A percentile compares a stretch with the other conserved stretches of the same genome.
These are phyloP conservation scores for Lachancea cidri DNA, from an alignment of 805 yeast genomes.

Conservation along the genomic window DNA sequence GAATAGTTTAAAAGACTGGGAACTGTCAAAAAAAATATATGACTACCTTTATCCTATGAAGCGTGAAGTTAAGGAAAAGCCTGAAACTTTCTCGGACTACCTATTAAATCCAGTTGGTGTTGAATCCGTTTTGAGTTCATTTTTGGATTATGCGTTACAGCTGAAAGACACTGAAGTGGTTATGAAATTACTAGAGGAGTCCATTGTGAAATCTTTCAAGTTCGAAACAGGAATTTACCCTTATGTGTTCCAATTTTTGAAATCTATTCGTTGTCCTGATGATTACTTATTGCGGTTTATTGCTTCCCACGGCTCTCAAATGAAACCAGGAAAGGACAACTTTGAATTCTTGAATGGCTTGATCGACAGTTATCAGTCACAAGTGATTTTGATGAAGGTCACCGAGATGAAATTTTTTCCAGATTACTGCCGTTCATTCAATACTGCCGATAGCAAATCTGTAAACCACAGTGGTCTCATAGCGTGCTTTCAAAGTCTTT, in stretches of 20 bases:
- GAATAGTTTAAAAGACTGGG: slow-evolving; percentile 33
- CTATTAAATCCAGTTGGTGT: slow-evolving; percentile 24
- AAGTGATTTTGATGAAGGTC: slow-evolving; percentile 19
- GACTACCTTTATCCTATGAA: slow-evolving; percentile 36
- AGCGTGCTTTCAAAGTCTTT: slow-evolving; percentile 27
- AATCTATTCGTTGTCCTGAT: slow-evolving; percentile 26
- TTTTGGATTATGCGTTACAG: slow-evolving; percentile 28
- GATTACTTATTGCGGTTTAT: slow-evolving; percentile 32
- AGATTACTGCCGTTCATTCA: slow-evolving; percentile 20
- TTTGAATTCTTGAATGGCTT: slow-evolving; percentile 30
- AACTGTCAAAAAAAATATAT: slow-evolving; percentile 32
- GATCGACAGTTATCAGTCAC: slow-evolving; percentile 20
- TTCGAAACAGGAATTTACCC: slow-evolving; percentile 33
- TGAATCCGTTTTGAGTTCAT: slow-evolving; percentile 20
- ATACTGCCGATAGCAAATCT: slow-evolving; percentile 13
- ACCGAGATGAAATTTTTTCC: slow-evolving; percentile 31
- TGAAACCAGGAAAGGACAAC: slow-evolving; percentile 15
- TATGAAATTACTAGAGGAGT: slow-evolving; percentile 37
- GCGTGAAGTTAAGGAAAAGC: slow-evolving; percentile 10
- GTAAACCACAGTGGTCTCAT: slow-evolving; percentile 31
- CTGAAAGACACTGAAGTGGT: slow-evolving; percentile 30
- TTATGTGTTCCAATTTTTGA: slow-evolving; percentile 31
- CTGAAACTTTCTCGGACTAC: slow-evolving; percentile 16
- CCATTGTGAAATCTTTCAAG: slow-evolving; percentile 32
- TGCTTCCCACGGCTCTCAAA: slow-evolving; percentile 32